Evolutionary conservation across 495 filamentous ascomycete species (phyloP).

Genomic region (Penicillium desertorum): DNA sequence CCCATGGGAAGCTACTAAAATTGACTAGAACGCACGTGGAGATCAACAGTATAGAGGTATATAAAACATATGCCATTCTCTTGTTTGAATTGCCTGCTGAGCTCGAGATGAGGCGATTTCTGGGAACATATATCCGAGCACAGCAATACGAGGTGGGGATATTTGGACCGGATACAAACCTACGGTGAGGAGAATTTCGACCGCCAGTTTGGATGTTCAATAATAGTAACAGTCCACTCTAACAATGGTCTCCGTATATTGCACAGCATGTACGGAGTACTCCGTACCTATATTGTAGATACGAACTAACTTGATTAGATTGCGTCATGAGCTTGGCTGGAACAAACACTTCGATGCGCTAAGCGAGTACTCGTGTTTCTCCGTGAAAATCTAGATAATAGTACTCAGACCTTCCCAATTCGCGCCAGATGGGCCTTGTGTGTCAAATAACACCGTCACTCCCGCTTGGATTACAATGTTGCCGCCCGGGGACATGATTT

Average conservation of each 20-base stretch:
- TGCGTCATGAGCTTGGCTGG: constrained; percentile 1
- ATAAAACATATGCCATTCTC: neutral
- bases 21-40: constrained; percentile 13
- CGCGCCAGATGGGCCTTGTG: neutral
- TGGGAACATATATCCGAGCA: neutral
- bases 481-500: constrained; percentile 7
- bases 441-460: constrained; percentile 4
- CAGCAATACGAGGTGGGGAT: neutral
- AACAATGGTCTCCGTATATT: neutral
- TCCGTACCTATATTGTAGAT: neutral
- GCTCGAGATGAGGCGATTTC: neutral
- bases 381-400: neutral
- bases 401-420: neutral
- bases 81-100: neutral
- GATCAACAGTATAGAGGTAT: neutral
- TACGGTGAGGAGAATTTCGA: constrained; percentile 11
- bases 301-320: neutral
- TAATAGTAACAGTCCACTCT: neutral
- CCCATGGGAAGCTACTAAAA: constrained; percentile 10
- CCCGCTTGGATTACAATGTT: constrained; percentile 5
- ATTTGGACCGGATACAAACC: neutral
- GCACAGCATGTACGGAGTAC: neutral
- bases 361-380: neutral
- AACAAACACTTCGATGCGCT: neutral
- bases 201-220: constrained; percentile 1